phyloP scores from a whole-genome alignment of 371 early-diverging fungal genomes.

The Mucor racemosus region DNA sequence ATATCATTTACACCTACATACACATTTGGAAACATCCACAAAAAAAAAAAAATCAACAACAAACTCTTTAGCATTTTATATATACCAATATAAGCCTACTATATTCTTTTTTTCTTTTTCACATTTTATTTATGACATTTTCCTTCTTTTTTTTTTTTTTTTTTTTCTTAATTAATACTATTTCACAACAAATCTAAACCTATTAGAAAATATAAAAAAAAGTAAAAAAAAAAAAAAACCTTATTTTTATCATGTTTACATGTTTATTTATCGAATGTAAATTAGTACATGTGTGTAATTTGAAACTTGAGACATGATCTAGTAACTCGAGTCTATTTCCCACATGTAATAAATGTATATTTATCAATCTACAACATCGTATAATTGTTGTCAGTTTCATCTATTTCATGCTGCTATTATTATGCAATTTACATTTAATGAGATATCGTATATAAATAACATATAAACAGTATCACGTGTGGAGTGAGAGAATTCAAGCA shows the following conservation, averaged over 20 bases:
- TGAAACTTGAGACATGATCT: no score
- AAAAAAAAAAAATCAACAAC: no score
- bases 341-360: no score
- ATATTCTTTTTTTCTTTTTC: background rate
- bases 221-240: background rate
- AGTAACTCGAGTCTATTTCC: no score
- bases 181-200: background rate
- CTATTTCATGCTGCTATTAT: background rate
- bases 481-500: background rate
- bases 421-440: no score
- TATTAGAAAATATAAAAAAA: background rate
- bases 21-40: no score
- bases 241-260: background rate
- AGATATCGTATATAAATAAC: background rate
- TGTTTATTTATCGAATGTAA: background rate
- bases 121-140: slow-evolving; percentile 4
- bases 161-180: background rate
- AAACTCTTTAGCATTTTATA: background rate
- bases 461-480: background rate
- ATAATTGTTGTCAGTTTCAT: background rate
- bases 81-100: background rate
- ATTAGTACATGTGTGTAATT: no score
- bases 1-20: no score
- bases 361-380: no score
- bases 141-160: background rate